Conservation (phyloP, 352 stramenopile species). For the Pelagophyceae sp. region DNA sequence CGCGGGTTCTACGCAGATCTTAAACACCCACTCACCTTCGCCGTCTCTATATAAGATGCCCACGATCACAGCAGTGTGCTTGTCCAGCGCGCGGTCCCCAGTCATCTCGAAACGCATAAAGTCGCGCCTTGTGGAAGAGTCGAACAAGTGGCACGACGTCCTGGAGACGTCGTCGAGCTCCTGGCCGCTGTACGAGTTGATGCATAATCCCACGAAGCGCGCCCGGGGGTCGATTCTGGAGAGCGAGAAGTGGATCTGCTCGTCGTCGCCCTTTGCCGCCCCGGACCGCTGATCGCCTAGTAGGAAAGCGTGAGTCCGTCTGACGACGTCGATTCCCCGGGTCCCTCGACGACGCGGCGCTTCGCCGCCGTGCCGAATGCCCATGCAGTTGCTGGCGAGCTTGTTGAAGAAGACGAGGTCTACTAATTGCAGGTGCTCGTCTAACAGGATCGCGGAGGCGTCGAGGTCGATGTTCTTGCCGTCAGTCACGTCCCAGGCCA, state of each 20-base stretch:
- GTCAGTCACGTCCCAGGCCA: conserved; percentile 39
- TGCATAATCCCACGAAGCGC: conserved; percentile 35
- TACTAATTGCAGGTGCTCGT: conserved; percentile 28
- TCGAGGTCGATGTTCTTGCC: conserved; percentile 40
- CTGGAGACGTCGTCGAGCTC: conserved; percentile 37
- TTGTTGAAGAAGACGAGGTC: conserved; percentile 38
- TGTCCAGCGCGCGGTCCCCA: conserved; percentile 30
- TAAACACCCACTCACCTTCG: conserved; percentile 18
- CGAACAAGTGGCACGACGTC: conserved; percentile 37
- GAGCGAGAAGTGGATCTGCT: conserved; percentile 33
- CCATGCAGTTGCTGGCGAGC: conserved; percentile 22
- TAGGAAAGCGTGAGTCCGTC: no score
- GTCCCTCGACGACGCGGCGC: conserved; percentile 18
- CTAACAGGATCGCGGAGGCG: conserved; percentile 34
- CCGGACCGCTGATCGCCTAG: conserved; percentile 38
- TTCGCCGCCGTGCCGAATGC: conserved; percentile 30
- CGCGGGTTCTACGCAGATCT: conserved; percentile 23
- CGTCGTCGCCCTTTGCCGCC: conserved; percentile 36
- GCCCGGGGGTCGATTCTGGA: conserved; percentile 24
- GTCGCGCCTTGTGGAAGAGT: conserved; percentile 28
- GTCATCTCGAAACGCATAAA: conserved; percentile 32
- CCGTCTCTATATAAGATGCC: conserved; percentile 34
- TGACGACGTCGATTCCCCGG: no score
- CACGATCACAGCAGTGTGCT: conserved; percentile 31
- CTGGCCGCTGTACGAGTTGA: conserved; percentile 41